phyloP scores from a whole-genome alignment of 2,329 filamentous ascomycete species.

The Biscogniauxia mediterranea region DNA sequence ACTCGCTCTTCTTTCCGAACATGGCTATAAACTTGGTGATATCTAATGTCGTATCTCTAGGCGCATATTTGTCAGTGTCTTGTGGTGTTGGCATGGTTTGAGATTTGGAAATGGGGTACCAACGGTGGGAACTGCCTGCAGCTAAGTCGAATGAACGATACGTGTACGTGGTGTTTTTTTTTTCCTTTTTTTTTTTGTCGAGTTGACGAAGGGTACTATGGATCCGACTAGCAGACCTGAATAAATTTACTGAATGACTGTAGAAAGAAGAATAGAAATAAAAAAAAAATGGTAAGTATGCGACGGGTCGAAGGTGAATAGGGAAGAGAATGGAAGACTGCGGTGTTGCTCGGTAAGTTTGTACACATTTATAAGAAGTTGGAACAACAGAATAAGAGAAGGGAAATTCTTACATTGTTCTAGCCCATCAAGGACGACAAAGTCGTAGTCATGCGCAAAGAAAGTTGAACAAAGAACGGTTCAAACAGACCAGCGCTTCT shows the following conservation, averaged over 20 bases:
- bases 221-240: constrained; percentile 32
- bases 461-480: constrained; percentile 20
- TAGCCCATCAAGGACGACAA: constrained; percentile 30
- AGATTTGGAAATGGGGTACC: constrained; percentile 14
- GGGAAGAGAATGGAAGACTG: constrained; percentile 1
- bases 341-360: constrained; percentile 10
- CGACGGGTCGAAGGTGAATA: constrained; percentile 3
- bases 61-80: constrained; percentile 25
- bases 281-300: constrained; percentile 18
- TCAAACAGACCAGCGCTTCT: constrained; percentile 20
- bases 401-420: constrained; percentile 11
- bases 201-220: constrained; percentile 5
- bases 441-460: constrained; percentile 11
- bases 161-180: constrained; percentile 6
- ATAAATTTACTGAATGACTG: constrained; percentile 13
- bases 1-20: constrained; percentile 38
- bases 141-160: constrained; percentile 16
- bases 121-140: constrained; percentile 32
- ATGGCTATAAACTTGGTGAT: constrained; percentile 30
- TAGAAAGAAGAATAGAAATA: constrained; percentile 8
- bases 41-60: constrained; percentile 29
- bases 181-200: constrained; percentile 9
- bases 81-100: constrained; percentile 20
- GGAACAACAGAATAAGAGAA: constrained; percentile 12
- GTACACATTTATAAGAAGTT: constrained; percentile 22